Evolutionary conservation across 495 filamentous ascomycete species (phyloP), one percentile per base, ranked within the genome.

Genomic region (Copromyces sp.): DNA sequence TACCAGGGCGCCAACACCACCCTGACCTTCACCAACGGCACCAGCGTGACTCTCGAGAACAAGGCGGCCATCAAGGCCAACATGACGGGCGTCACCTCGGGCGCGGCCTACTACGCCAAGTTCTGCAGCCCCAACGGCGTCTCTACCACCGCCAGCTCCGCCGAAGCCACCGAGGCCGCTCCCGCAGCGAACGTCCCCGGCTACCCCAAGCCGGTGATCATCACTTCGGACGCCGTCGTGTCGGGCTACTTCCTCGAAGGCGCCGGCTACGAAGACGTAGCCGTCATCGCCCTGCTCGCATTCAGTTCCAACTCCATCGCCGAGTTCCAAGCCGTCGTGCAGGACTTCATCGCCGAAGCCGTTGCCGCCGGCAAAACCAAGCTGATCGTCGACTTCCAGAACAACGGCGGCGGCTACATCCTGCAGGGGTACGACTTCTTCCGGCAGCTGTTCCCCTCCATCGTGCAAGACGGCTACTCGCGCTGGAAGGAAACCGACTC

Each of bases 361-460:
- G 73, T 74, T 40, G 77, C 74, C 4, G 79, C 81, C 17, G 81
- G 80, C 11, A 87, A 84, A 73, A 83, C 79, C 47, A 86, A 85
- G 68, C 77, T 90, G 3, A 76, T 90, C 29, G 84, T 90, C 69
- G 88, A 90, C 73, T 75, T 90, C 4, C 81, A 84, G 12, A 75
- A 77, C 24, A 90, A 90, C 74, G 78, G 76, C 0, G 88, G 88
- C 16, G 88, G 88, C 37, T 78, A 78, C 32, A 81, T 87, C 61
- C 71, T 84, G 40, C 78, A 80, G 4, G 83, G 83, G 1, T 83
- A 84, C 68, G 86, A 85, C 70, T 78, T 86, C 29, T 80, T 78
- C 70, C 70, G 38, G 11, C 72, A 80, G 74, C 76, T 81, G 8
- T 81, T 80, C 73, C 80, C 80, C 3, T 73, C 74, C 69, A 68